These are phyloP conservation scores for Ploettnerulaceae sp. DNA, from an alignment of 2,329 filamentous ascomycete species.

Conservation along the genomic window DNA sequence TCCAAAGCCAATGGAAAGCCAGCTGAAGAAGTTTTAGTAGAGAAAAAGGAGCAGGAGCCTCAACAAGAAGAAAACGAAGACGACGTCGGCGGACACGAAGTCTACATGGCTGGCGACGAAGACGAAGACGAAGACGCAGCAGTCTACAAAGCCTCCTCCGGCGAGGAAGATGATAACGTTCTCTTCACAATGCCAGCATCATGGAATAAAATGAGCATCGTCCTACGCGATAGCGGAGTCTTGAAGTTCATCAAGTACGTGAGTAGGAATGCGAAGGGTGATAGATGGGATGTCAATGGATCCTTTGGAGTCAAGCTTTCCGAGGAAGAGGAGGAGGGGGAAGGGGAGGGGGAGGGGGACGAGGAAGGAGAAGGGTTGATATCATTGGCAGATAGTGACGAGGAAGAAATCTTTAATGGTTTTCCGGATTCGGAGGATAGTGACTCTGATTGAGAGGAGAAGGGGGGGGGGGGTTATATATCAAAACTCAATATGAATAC, in stretches of 20 bases:
- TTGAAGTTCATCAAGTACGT: slow-evolving; percentile 97
- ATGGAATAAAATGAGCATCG: slow-evolving; percentile 92
- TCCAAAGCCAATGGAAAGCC: slow-evolving; percentile 19
- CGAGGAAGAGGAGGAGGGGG: slow-evolving; percentile 36
- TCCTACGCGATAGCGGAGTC: slow-evolving; percentile 78
- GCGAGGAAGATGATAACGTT: slow-evolving; percentile 69
- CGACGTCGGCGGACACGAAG: slow-evolving; percentile 70
- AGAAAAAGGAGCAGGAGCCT: slow-evolving; percentile 14
- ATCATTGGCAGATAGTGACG: too few species aligned
- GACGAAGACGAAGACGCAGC: slow-evolving; percentile 69
- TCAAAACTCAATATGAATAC: neutral
- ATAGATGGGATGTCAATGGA: slow-evolving; percentile 86
- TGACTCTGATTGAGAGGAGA: slow-evolving; percentile 30
- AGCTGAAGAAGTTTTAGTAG: too few species aligned
- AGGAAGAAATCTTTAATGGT: too few species aligned
- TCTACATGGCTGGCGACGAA: slow-evolving; percentile 91
- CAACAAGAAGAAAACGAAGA: slow-evolving; percentile 41
- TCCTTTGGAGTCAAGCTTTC: slow-evolving; percentile 65
- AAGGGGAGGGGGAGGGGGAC: slow-evolving; percentile 35
- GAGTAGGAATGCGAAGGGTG: slow-evolving; percentile 73
- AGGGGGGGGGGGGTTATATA: neutral
- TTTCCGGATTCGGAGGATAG: slow-evolving; percentile 43
- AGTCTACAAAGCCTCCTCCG: slow-evolving; percentile 68
- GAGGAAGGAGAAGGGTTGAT: slow-evolving; percentile 53
- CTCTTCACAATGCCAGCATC: slow-evolving; percentile 62